Base-by-base conservation (phyloP, 2,329 filamentous ascomycete genomes). In the Verruconis gallopava region DNA sequence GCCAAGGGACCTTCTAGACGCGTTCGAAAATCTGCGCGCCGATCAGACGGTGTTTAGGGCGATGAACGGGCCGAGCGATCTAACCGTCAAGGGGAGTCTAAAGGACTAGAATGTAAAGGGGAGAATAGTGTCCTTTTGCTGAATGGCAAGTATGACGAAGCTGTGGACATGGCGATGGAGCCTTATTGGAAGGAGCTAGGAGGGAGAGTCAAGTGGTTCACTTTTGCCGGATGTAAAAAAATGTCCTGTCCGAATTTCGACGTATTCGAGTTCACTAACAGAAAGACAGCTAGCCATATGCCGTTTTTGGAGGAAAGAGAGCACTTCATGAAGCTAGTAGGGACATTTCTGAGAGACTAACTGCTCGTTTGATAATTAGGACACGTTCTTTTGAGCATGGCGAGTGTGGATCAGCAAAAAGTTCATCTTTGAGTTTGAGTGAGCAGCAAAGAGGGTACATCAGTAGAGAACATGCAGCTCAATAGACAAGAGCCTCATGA, bases 141-240 rank as follows among this genome's bases (percentile, higher is more conserved):
- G 37, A 67, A 68, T 49, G 64, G 63, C 4, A 51, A 55, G 36
- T 64, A 58, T 44, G 65, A 68, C 44, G 57, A 62, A 46, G 55
- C 53, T 3, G 51, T 55, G 44, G 57, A 65, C 46, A 50, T 57
- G 21, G 53, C 49, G 17, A 49, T 58, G n/a, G 47, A 48, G 37
- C 55, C 59, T 0, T 66, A 51, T 46, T 66, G 62, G 44, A 41
- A 53, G 2, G 46, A 51, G 2, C 63, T 66, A 17, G 48, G 48
- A 4, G 58, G 56, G 13, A 38, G 21, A 46, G 59, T 62, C 35
- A 64, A 60, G 47, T 68, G 64, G 64, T 51, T 62, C 5, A 55
- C 50, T 12, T 58, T 57, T 46, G 50, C 51, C 12, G 40, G 58
- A 43, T 55, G 54, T n/a, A n/a, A n/a, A n/a, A n/a, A n/a, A n/a